Evolutionary conservation across 192 early-diverging fungal species (phyloP).

Genomic region (Backusella luteola): DNA sequence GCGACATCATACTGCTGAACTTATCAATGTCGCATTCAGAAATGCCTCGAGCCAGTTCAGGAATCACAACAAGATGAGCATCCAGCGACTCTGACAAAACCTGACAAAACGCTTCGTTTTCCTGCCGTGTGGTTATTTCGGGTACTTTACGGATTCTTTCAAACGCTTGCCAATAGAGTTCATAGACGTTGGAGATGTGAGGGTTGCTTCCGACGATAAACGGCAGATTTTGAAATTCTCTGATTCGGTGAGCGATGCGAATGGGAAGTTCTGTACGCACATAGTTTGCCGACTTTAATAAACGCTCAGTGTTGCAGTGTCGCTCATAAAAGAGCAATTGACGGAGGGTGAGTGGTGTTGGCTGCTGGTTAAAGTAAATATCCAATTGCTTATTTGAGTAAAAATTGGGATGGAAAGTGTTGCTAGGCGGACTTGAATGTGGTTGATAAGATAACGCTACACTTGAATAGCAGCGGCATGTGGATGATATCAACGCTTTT

Average conservation of each 20-base stretch:
- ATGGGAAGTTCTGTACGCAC: constrained; percentile 88
- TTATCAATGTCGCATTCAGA: constrained; percentile 63
- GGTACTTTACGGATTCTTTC: constrained; percentile 74
- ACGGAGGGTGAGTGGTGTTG: constrained; percentile 84
- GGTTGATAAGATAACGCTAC: neutral
- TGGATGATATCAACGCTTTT: neutral
- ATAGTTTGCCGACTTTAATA: constrained; percentile 89
- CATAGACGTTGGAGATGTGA: constrained; percentile 75
- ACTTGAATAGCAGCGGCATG: neutral
- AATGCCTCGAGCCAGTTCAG: constrained; percentile 87
- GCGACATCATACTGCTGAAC: neutral
- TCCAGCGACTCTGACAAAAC: constrained; percentile 68
- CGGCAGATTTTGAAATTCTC: constrained; percentile 90
- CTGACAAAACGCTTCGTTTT: constrained; percentile 82
- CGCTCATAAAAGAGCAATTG: constrained; percentile 93
- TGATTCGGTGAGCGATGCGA: constrained; percentile 90
- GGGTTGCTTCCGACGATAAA: constrained; percentile 95
- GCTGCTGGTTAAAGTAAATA: constrained; percentile 74
- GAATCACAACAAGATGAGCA: constrained; percentile 86
- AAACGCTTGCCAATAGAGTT: constrained; percentile 92
- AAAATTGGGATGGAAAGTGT: constrained; percentile 53
- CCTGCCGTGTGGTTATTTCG: constrained; percentile 73
- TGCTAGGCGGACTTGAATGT: neutral
- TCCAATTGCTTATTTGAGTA: constrained; percentile 91
- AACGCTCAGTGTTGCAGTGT: constrained; percentile 79